Evolutionary conservation across 768 basidiomycete species (phyloP), one percentile per base, ranked within the genome.

Genomic region (Mycena pura): DNA sequence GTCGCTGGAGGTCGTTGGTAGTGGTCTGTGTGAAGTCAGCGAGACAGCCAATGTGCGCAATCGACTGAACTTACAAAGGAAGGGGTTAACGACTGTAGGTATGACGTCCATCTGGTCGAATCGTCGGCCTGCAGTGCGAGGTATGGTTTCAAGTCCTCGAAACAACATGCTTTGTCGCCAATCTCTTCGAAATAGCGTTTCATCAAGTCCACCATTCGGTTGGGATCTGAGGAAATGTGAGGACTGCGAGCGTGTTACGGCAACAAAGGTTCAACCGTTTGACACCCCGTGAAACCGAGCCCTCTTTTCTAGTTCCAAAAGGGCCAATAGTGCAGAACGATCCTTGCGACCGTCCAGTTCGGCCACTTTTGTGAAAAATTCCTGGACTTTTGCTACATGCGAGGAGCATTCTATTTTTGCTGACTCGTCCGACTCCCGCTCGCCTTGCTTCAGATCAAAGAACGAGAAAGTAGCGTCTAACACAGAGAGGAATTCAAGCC

Each of bases 121-220:
- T 82, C 80, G 13, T 82, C 77, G 47, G 74, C 81, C 22, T 82
- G 75, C 14, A 91, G 74, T 8, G 68, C 69, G 13, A 89, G 73
- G 70, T 90, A 94, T 3, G 87, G 85, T 65, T 82, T 82, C 38
- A 96, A 76, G 68, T 97, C 95, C 74, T 96, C 95, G 58, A 87
- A 92, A 72, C 93, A 94, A 73, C 91, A 93, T 6, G 89, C 80
- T 74, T 95, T 96, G 72, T 88, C 86, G 28, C 91, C 89, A 66
- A 94, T 85, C 58, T 77, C 78, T 38, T 84, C 77, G 69, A 94
- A 87, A 73, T 96, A 96, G 46, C 80, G 74, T 68, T 86, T 78
- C 69, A 95, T 75, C 55, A 89, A 77, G 11, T 73, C 68, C 29
- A 83, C 70, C 54, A 88, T 65, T 27, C 75, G 74, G 13, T 68